These are phyloP conservation scores for Ophiostoma sp. DNA, from an alignment of 2,329 filamentous ascomycete species.

Conservation along the genomic window DNA sequence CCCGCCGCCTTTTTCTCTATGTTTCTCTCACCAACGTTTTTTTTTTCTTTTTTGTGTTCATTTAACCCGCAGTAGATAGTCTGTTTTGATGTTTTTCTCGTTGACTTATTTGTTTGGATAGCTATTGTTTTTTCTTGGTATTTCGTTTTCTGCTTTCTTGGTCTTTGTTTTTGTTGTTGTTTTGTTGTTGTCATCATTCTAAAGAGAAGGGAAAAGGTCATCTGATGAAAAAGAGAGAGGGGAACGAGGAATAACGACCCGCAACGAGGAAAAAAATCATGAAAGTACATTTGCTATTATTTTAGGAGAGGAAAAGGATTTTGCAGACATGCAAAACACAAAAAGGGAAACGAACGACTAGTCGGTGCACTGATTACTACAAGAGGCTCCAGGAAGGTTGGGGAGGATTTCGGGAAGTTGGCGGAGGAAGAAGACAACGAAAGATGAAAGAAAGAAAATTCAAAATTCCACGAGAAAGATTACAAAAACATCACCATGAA, in stretches of 20 bases:
- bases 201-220: not conserved
- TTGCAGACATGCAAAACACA: not conserved
- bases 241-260: constrained; percentile 3
- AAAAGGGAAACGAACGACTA: not conserved
- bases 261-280: constrained; percentile 12
- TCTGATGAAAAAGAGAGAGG: not conserved
- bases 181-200: not conserved
- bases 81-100: constrained; percentile 1
- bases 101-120: constrained; percentile 6
- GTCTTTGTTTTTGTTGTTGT: not conserved
- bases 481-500: not conserved
- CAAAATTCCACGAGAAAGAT: not conserved
- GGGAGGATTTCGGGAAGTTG: not conserved
- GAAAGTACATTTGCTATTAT: not conserved
- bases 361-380: constrained; percentile 1
- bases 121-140: not conserved
- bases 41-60: not conserved
- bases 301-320: not conserved
- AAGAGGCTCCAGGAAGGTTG: not conserved
- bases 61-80: constrained; percentile 15
- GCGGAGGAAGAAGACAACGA: not conserved
- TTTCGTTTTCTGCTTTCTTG: not conserved
- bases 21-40: not conserved
- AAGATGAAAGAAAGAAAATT: not conserved
- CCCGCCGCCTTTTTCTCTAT: not conserved